These are phyloP conservation scores for Barbarea vulgaris DNA, from an alignment of 345 rosid genomes.

Conservation along the genomic window DNA sequence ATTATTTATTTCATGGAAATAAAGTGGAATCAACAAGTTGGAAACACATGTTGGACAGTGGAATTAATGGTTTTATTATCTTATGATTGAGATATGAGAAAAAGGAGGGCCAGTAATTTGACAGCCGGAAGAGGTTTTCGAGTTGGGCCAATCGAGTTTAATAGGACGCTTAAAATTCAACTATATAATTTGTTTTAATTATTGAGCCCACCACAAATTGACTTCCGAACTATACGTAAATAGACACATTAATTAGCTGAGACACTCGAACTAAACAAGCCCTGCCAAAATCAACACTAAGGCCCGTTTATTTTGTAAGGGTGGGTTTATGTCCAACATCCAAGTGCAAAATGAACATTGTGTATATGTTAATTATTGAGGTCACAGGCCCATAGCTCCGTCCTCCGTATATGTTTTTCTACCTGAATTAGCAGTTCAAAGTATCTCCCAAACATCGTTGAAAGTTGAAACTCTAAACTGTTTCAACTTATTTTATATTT, in stretches of 20 bases:
- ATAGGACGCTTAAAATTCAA: neutral
- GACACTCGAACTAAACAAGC: neutral
- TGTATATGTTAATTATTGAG: neutral
- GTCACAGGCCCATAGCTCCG: neutral
- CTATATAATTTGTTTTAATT: conserved; percentile 2
- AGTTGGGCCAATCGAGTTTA: conserved; percentile 12
- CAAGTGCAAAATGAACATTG: neutral
- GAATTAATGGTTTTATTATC: neutral
- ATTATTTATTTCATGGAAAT: neutral
- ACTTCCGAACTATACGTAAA: neutral
- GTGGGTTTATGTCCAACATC: too few relatives aligned
- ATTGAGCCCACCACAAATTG: conserved; percentile 12
- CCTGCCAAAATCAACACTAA: neutral
- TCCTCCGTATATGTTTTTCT: too few relatives aligned
- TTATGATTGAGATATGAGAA: conserved; percentile 2
- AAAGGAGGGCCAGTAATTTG: neutral
- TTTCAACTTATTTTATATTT: too few relatives aligned
- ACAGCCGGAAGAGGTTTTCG: neutral
- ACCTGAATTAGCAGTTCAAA: too few relatives aligned
- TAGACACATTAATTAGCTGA: neutral
- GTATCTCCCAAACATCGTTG: too few relatives aligned
- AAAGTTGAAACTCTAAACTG: too few relatives aligned
- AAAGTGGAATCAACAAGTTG: conserved; percentile 11
- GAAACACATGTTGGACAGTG: conserved; percentile 12
- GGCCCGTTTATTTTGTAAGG: neutral